Evolutionary conservation across 2,329 filamentous ascomycete genomes (phyloP), one percentile per base, ranked within the genome.

Genomic region (Tolypocladium sp.): DNA sequence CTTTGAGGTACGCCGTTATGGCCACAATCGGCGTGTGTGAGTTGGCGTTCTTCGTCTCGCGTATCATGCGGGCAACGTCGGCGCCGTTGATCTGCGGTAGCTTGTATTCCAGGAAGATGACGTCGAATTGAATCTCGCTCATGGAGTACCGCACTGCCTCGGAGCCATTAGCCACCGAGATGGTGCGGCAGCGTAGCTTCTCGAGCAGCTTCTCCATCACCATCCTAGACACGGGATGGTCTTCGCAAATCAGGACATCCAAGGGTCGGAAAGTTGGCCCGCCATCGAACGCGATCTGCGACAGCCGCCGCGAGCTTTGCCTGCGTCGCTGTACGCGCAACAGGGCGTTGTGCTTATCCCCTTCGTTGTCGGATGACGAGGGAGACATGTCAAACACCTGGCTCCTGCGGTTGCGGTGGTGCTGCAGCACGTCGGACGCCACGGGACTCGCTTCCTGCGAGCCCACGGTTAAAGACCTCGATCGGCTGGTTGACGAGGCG

Each of bases 161-260:
- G 0, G 91, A 88, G 1, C 94, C 94, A 66, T 92, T 96, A 3
- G 88, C 83, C 5, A 94, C 93, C 3, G 91, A 92, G 67, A 99
- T 94, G 10, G 93, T 97, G 49, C 94, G 90, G 68, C 94, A 99
- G 41, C 91, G 89, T 41, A 97, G 79, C 75, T 97, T 99, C 73
- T 99, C 94, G 57, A 99, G 82, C 9, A 99, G 78, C 67, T 96
- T 94, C 70, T 99, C 94, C 93, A 99, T 97, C n/a, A 99, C 93
- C 78, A 99, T 87, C 27, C 93, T 85, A 7, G 94, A 96, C 4
- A 99, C 93, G 0, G 94, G 94, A 71, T 99, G 94, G 68, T 99
- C 94, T 75, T 99, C 94, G 70, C 94, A 97, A 57, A 99, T 96
- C 57, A 99, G 80, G 7, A 99, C 89, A 73, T 99, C 94, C 57